Percentiles rank a stretch among this genome's conserved stretches.
These are phyloP conservation scores for Didymella pinodella DNA, from an alignment of 2,329 filamentous ascomycete genomes.

Conservation along the genomic window DNA sequence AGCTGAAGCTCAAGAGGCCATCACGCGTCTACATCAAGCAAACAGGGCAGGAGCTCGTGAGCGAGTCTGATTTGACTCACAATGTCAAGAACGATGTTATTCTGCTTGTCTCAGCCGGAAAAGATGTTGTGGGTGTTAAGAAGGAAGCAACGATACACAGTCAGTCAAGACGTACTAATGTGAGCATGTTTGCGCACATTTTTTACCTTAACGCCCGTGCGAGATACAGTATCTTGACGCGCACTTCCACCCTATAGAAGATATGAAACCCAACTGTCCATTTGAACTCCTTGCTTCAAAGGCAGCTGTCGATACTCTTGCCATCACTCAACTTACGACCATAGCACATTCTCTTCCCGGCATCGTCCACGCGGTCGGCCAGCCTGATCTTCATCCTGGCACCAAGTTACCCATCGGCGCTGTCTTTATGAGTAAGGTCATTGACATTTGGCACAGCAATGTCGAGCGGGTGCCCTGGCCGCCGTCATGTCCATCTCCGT, in stretches of 20 bases:
- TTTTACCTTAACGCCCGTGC: background rate
- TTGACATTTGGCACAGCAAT: constrained; percentile 52
- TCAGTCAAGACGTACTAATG: constrained; percentile 25
- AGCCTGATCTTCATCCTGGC: constrained; percentile 51
- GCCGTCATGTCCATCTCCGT: constrained; percentile 25
- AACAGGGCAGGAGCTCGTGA: constrained; percentile 40
- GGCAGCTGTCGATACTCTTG: constrained; percentile 40
- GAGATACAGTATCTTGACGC: constrained; percentile 11
- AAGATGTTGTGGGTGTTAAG: constrained; percentile 44
- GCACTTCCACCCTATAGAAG: constrained; percentile 12
- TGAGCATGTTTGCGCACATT: constrained; percentile 39
- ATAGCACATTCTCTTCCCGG: constrained; percentile 47
- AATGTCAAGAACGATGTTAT: constrained; percentile 36
- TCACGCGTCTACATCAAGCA: constrained; percentile 37
- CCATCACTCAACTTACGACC: constrained; percentile 42
- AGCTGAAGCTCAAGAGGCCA: constrained; percentile 43
- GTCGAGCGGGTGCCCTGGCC: constrained; percentile 47
- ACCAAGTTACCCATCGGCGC: constrained; percentile 51
- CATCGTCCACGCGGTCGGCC: constrained; percentile 46
- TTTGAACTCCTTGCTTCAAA: constrained; percentile 37
- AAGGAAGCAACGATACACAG: constrained; percentile 27
- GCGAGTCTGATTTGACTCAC: constrained; percentile 38
- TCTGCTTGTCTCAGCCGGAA: constrained; percentile 43
- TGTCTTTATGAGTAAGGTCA: constrained; percentile 46
- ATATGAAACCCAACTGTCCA: constrained; percentile 30